These are phyloP conservation scores for Tieghemiomyces parasiticus DNA, from an alignment of 192 early-diverging fungal genomes.

Conservation along the genomic window DNA sequence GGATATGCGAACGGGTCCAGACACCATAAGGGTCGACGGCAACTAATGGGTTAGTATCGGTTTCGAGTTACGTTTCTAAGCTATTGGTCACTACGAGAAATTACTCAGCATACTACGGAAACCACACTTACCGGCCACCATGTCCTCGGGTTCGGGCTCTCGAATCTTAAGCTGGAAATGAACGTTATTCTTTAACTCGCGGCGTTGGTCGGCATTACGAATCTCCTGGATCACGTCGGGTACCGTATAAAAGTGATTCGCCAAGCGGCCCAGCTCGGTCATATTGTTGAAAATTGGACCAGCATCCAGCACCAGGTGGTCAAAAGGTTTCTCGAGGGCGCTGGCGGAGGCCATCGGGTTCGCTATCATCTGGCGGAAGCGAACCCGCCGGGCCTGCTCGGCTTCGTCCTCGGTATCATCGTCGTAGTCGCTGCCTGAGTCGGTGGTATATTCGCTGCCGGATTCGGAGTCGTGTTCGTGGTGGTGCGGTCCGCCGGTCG, in stretches of 20 bases:
- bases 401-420: background rate
- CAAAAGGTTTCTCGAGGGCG: background rate
- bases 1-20: too few species aligned
- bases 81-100: too few species aligned
- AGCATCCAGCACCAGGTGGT: background rate
- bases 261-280: conserved; percentile 30
- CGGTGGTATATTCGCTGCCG: background rate
- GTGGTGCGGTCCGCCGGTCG: too few species aligned
- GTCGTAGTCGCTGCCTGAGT: background rate
- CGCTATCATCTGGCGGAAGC: background rate
- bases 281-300: conserved; percentile 2
- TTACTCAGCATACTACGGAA: too few species aligned
- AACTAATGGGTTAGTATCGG: too few species aligned
- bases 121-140: too few species aligned
- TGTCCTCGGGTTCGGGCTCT: conserved; percentile 21
- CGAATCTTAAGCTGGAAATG: conserved; percentile 16
- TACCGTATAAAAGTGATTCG: conserved; percentile 63
- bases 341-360: background rate
- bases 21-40: too few species aligned
- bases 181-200: conserved; percentile 21
- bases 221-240: conserved; percentile 82
- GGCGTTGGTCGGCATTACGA: conserved; percentile 52
- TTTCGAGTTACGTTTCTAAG: too few species aligned
- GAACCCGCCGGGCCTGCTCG: background rate
- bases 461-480: background rate